Percentiles rank a stretch among this genome's conserved stretches.
phyloP scores from a whole-genome alignment of 2,329 filamentous ascomycete genomes.

The Penicillium frequentans region DNA sequence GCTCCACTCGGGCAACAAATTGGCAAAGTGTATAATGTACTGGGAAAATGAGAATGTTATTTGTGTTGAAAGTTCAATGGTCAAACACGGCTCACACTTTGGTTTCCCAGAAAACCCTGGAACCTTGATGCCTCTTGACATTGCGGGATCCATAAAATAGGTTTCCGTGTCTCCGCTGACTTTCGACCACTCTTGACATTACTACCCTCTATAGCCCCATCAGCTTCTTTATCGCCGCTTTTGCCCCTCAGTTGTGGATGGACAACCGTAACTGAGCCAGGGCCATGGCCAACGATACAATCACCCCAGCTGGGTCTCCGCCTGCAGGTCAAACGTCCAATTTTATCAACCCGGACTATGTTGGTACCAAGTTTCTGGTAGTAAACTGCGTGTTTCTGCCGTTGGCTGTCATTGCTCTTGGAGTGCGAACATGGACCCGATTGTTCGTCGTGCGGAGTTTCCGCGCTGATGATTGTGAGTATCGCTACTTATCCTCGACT shows the following conservation, averaged over 20 bases:
- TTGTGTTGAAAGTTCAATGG: conserved; percentile 6
- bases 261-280: conserved; percentile 3
- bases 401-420: conserved; percentile 20
- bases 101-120: not conserved
- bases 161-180: not conserved
- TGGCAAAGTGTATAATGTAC: not conserved
- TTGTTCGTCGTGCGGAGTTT: conserved; percentile 26
- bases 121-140: conserved; percentile 5
- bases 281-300: conserved; percentile 16
- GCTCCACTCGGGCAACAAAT: not conserved
- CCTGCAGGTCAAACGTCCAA: conserved; percentile 26
- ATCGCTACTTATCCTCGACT: not conserved
- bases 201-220: not conserved
- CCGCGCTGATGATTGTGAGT: conserved; percentile 30
- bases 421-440: conserved; percentile 27
- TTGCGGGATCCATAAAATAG: conserved; percentile 1
- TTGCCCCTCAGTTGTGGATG: not conserved
- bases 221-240: not conserved
- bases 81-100: not conserved
- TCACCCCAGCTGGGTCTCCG: conserved; percentile 25
- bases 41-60: not conserved
- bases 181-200: not conserved
- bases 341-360: conserved; percentile 27
- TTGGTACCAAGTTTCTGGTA: conserved; percentile 24
- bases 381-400: conserved; percentile 30